phyloP scores from a whole-genome alignment of 1,139 yeast species.

The Taphrina wiesneri region DNA sequence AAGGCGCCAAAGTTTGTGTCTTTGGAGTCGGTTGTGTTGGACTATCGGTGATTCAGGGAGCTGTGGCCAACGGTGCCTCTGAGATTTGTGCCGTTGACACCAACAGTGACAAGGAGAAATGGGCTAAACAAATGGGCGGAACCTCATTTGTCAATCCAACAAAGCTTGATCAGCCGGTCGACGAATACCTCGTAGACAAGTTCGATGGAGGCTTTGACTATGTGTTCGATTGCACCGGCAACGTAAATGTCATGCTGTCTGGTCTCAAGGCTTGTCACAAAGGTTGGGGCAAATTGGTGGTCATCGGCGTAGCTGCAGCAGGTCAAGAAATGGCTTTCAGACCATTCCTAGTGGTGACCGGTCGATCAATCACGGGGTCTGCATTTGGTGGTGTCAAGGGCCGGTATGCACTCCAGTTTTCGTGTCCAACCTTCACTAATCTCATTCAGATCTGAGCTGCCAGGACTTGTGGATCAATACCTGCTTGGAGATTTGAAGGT shows the following conservation, averaged over 20 bases:
- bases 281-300: slow-evolving; percentile 96
- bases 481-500: slow-evolving; percentile 80
- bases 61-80: slow-evolving; percentile 74
- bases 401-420: slow-evolving; percentile 49
- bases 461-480: slow-evolving; percentile 84
- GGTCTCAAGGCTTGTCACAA: slow-evolving; percentile 97
- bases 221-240: slow-evolving; percentile 98
- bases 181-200: slow-evolving; percentile 78
- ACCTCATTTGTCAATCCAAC: slow-evolving; percentile 90
- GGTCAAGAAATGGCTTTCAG: slow-evolving; percentile 95
- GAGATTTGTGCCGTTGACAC: slow-evolving; percentile 85
- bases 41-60: slow-evolving; percentile 93
- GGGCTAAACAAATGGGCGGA: slow-evolving; percentile 91
- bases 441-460: slow-evolving; percentile 64
- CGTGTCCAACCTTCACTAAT: background rate
- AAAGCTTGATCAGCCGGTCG: slow-evolving; percentile 72
- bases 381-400: slow-evolving; percentile 99
- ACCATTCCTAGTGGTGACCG: slow-evolving; percentile 98
- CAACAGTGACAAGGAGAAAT: slow-evolving; percentile 76
- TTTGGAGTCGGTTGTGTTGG: slow-evolving; percentile 99
- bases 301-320: slow-evolving; percentile 98
- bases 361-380: slow-evolving; percentile 97
- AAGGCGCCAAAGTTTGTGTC: slow-evolving; percentile 92
- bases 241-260: slow-evolving; percentile 87
- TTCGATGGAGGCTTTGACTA: slow-evolving; percentile 96